These are phyloP conservation scores for Trichocladium uniseriatum DNA, from an alignment of 495 filamentous ascomycete species.

Conservation along the genomic window DNA sequence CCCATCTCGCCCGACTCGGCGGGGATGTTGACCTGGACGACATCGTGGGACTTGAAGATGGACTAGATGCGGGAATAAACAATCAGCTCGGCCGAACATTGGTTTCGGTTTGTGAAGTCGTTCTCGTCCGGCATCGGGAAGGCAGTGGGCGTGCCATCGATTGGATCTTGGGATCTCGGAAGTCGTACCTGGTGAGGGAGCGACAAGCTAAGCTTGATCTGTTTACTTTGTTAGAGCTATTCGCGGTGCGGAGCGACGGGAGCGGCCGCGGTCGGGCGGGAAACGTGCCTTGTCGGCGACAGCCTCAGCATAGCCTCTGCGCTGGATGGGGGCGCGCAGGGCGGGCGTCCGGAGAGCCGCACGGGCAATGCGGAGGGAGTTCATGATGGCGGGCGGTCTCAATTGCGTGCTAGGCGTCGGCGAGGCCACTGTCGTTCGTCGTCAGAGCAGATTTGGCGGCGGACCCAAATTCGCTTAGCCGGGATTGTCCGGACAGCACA, in stretches of 20 bases:
- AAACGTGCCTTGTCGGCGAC: conserved; percentile 60
- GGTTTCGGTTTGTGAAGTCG: not conserved
- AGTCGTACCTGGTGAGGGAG: conserved; percentile 92
- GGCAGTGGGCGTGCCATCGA: not conserved
- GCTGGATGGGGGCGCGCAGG: conserved; percentile 60
- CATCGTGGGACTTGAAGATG: conserved; percentile 53
- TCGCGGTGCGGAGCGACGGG: conserved; percentile 5
- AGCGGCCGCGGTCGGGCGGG: not conserved
- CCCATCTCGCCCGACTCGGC: conserved; percentile 99
- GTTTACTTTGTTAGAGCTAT: conserved; percentile 28
- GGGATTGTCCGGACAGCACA: conserved; percentile 21
- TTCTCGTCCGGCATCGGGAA: no score
- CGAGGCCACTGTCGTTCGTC: conserved; percentile 25
- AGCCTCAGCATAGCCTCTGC: conserved; percentile 89
- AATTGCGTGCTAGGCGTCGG: conserved; percentile 37
- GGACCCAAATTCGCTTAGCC: conserved; percentile 31
- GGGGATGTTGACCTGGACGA: conserved; percentile 96
- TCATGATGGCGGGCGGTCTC: conserved; percentile 61
- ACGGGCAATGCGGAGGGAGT: conserved; percentile 81
- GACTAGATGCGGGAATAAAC: conserved; percentile 45
- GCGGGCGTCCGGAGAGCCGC: conserved; percentile 73
- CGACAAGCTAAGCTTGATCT: conserved; percentile 95
- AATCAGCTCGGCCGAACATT: conserved; percentile 15
- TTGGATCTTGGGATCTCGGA: not conserved
- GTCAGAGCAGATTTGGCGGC: conserved; percentile 33